Percentiles rank a stretch among this genome's conserved stretches.
These are phyloP conservation scores for Pyracantha coccinea DNA, from an alignment of 331 rosid species.

Conservation along the genomic window DNA sequence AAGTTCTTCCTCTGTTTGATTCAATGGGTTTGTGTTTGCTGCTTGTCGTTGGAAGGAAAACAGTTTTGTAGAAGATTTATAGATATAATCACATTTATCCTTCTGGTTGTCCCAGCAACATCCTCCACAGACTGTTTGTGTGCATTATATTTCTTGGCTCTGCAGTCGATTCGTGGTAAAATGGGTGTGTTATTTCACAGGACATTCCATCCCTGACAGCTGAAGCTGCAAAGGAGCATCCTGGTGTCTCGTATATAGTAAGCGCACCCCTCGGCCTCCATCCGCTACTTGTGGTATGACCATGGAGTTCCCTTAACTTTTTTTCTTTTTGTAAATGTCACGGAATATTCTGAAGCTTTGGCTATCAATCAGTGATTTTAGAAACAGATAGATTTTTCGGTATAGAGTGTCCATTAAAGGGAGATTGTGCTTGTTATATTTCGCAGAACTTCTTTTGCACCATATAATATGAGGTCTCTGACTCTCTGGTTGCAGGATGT, in stretches of 20 bases:
- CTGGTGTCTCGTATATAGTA: constrained; percentile 57
- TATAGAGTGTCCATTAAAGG: background rate
- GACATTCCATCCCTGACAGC: constrained; percentile 88
- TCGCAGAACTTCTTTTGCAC: background rate
- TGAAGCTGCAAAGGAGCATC: constrained; percentile 83
- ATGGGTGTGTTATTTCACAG: constrained; percentile 29
- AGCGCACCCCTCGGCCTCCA: constrained; percentile 94
- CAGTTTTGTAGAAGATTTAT: no score
- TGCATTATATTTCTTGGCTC: no score
- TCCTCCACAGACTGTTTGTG: no score
- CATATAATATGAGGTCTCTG: constrained; percentile 5
- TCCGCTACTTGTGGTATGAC: constrained; percentile 69
- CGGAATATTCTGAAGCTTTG: background rate
- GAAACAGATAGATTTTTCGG: background rate
- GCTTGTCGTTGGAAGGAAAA: no score
- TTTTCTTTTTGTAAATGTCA: background rate
- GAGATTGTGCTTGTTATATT: background rate
- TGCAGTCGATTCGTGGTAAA: no score
- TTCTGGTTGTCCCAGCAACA: no score
- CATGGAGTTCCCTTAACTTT: background rate
- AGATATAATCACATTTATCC: no score
- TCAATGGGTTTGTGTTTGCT: no score
- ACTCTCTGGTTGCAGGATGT: constrained; percentile 63
- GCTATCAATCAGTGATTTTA: background rate
- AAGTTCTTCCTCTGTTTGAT: no score